These are phyloP conservation scores for Beauveria scarabaeidicola DNA, from an alignment of 2,329 filamentous ascomycete species.

Conservation along the genomic window DNA sequence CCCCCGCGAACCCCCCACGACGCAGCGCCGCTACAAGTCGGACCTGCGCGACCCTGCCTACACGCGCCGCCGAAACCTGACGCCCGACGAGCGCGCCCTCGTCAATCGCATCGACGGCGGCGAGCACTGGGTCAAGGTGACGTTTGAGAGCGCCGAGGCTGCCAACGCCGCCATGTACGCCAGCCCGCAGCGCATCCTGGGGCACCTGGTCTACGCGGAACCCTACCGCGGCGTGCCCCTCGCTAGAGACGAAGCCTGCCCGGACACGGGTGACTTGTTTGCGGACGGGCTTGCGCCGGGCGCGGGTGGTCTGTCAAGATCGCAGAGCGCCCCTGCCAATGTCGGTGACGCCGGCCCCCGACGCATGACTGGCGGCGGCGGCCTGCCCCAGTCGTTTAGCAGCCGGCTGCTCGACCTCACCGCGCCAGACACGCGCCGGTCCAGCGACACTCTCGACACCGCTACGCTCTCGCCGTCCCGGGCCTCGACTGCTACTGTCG, in stretches of 20 bases:
- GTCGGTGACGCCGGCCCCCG: constrained; percentile 20
- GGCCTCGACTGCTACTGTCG: constrained; percentile 38
- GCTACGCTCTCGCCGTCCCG: constrained; percentile 39
- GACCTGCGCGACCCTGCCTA: constrained; percentile 66
- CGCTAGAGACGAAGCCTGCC: constrained; percentile 53
- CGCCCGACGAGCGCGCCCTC: constrained; percentile 63
- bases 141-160: constrained; percentile 65
- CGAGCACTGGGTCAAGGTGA: constrained; percentile 85
- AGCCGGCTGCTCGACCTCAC: constrained; percentile 30
- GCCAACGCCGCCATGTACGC: constrained; percentile 61
- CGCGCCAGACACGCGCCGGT: constrained; percentile 38
- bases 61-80: constrained; percentile 56
- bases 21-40: constrained; percentile 61
- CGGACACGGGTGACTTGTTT: constrained; percentile 26
- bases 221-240: constrained; percentile 58
- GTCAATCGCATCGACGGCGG: constrained; percentile 78
- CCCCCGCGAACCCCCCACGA: constrained; percentile 68
- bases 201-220: constrained; percentile 63
- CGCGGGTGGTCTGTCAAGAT: constrained; percentile 23
- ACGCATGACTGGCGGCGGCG: constrained; percentile 15
- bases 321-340: constrained; percentile 28
- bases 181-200: constrained; percentile 64
- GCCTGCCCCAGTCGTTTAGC: constrained; percentile 28
- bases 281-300: constrained; percentile 26
- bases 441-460: constrained; percentile 51